Percentiles rank a stretch among this genome's conserved stretches.
These are phyloP conservation scores for Pleurotus platypus DNA, from an alignment of 768 basidiomycete species.

Conservation along the genomic window DNA sequence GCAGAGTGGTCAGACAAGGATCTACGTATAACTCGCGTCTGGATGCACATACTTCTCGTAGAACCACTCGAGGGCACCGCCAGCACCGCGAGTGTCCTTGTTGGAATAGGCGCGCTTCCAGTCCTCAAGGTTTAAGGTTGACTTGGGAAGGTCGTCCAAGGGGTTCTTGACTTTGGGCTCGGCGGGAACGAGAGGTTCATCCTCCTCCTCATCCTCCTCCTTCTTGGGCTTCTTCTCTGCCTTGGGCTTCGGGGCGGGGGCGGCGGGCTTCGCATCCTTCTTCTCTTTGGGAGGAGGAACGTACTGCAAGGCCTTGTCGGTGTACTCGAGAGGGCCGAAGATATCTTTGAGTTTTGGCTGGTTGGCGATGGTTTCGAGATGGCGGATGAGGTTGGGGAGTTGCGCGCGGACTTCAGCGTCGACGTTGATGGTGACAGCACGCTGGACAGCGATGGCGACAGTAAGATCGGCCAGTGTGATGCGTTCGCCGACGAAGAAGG, in stretches of 20 bases:
- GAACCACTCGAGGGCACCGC: conserved; percentile 91
- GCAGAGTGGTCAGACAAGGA: background rate
- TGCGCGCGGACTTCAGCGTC: conserved; percentile 66
- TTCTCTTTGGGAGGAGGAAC: conserved; percentile 75
- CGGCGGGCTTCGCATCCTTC: conserved; percentile 61
- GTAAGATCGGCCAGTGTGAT: conserved; percentile 90
- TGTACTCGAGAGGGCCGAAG: conserved; percentile 56
- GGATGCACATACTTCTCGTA: conserved; percentile 76
- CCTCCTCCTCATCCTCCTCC: conserved; percentile 70
- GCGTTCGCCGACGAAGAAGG: conserved; percentile 91
- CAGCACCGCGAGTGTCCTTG: conserved; percentile 87
- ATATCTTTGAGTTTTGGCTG: conserved; percentile 72
- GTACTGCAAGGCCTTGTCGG: conserved; percentile 70
- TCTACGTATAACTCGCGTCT: background rate
- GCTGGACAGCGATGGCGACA: conserved; percentile 57
- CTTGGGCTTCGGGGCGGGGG: conserved; percentile 39
- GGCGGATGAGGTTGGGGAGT: conserved; percentile 76
- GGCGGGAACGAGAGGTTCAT: conserved; percentile 65
- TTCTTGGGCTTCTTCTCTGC: conserved; percentile 59
- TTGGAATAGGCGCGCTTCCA: conserved; percentile 99
- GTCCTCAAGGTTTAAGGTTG: conserved; percentile 86
- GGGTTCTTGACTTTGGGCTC: conserved; percentile 96
- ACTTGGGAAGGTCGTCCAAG: conserved; percentile 86
- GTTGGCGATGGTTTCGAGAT: conserved; percentile 83
- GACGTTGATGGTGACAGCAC: conserved; percentile 50